Evolutionary conservation across 163 green algal genomes (phyloP), one percentile per base, ranked within the genome.

Genomic region (Chlorella variabilis): DNA sequence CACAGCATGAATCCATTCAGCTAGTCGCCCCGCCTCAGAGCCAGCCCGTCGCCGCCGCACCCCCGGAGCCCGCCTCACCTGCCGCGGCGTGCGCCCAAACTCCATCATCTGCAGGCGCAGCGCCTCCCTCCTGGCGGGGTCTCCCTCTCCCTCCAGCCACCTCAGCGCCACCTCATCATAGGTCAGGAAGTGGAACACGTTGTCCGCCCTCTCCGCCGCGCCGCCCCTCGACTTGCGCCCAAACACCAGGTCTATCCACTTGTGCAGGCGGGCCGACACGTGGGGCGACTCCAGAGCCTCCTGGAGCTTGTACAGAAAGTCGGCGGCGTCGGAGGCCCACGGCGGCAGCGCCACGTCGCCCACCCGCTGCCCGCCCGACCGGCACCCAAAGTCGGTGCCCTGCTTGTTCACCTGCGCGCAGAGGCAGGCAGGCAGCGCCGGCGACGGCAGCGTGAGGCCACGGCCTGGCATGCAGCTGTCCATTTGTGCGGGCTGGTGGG

Each of bases 241-340:
- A 89, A 99, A 99, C 68, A 99, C 93, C 29, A 99, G 91, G 91
- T 99, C 94, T 21, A 99, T 94, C 97, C 97, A 99, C 48, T 93
- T 80, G 84, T 99, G 96, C 51, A 99, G 87, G 77, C 94, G 81
- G 8, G 85, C 80, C 23, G 89, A 96, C 29, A 99, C 97, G 45
- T 91, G 85, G 2, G 92, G 88, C 27, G 83, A 91, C 88, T 99
- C 97, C 68, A 99, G 92, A 1, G 97, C 95, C 6, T 90, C 88
- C 3, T 54, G 73, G 86, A 98, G 93, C 77, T 91, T 89, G 33
- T 85, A 86, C 23, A 99, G 85, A 75, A 99, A 98, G 75, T 97
- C 87, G 1, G 48, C 39, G 4, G 77, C 86, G 38, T 76, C 63
- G 4, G 81, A 36, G 2, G 95, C 95, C 97, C 97, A 99, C 33